phyloP scores from a whole-genome alignment of 2,329 filamentous ascomycete genomes.

The Chlorencoelia australis region DNA sequence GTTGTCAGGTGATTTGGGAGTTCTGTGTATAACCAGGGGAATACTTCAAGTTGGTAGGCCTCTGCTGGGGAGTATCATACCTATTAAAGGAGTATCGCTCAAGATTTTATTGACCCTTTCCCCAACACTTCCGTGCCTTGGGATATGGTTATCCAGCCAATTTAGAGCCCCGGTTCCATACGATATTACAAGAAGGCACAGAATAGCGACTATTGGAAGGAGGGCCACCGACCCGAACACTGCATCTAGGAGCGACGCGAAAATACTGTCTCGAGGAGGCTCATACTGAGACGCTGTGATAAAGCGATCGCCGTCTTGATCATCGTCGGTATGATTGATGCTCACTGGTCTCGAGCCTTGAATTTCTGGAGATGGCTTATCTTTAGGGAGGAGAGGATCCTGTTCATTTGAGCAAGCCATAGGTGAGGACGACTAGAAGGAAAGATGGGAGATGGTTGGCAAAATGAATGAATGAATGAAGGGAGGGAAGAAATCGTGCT shows the following conservation, averaged over 20 bases:
- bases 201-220: no score
- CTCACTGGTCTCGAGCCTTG: constrained; percentile 17
- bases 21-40: background rate
- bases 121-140: constrained; percentile 21
- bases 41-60: background rate
- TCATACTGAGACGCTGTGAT: no score
- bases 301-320: background rate
- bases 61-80: constrained; percentile 23
- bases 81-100: constrained; percentile 37
- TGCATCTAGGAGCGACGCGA: no score
- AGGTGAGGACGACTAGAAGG: no score
- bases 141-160: constrained; percentile 11
- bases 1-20: background rate
- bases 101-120: constrained; percentile 35
- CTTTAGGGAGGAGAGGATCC: constrained; percentile 24
- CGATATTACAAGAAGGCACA: no score
- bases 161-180: no score
- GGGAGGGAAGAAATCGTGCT: no score
- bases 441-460: no score
- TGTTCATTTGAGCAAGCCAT: constrained; percentile 20
- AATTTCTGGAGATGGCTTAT: constrained; percentile 22
- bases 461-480: no score
- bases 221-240: no score
- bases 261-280: no score
- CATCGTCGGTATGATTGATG: constrained; percentile 7